phyloP scores from a whole-genome alignment of 805 yeast species.

The Saccharomyces mikatae region DNA sequence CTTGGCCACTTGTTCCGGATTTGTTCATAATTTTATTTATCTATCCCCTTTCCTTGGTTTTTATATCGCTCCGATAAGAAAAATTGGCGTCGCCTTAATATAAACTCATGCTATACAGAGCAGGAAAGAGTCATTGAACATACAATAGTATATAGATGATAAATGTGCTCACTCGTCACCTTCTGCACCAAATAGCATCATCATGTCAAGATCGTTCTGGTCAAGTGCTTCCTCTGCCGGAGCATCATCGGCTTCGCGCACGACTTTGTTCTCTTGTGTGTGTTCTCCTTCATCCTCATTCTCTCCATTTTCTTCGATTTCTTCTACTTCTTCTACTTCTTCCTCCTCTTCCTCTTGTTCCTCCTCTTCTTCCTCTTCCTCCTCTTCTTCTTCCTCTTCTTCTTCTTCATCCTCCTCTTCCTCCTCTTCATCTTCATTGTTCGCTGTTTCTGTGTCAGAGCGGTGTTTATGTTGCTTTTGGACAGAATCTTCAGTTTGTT shows the following conservation, averaged over 20 bases:
- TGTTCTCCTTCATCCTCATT: constrained; percentile 20
- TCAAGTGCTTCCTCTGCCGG: constrained; percentile 26
- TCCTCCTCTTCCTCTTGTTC: constrained; percentile 15
- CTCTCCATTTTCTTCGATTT: constrained; percentile 24
- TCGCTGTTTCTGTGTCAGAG: constrained; percentile 13
- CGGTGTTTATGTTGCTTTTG: constrained; percentile 16
- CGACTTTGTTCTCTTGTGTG: constrained; percentile 4
- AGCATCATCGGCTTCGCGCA: neutral
- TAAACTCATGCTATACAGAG: neutral
- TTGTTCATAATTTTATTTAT: neutral
- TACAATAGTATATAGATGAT: neutral
- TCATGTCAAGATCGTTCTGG: constrained; percentile 32
- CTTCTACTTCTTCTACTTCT: constrained; percentile 19
- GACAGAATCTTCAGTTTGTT: constrained; percentile 17
- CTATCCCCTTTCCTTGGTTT: neutral
- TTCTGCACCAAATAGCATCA: constrained; percentile 33
- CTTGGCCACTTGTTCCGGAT: neutral
- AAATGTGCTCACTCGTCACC: constrained; percentile 17
- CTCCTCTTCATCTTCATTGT: constrained; percentile 28
- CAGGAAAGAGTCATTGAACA: neutral
- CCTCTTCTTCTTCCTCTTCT: constrained; percentile 31
- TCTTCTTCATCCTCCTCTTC: constrained; percentile 30
- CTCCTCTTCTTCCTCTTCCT: constrained; percentile 28
- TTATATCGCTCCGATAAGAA: neutral
- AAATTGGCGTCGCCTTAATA: neutral